Conservation (phyloP, 2,329 filamentous ascomycete genomes). For the Diaporthe destruens region DNA sequence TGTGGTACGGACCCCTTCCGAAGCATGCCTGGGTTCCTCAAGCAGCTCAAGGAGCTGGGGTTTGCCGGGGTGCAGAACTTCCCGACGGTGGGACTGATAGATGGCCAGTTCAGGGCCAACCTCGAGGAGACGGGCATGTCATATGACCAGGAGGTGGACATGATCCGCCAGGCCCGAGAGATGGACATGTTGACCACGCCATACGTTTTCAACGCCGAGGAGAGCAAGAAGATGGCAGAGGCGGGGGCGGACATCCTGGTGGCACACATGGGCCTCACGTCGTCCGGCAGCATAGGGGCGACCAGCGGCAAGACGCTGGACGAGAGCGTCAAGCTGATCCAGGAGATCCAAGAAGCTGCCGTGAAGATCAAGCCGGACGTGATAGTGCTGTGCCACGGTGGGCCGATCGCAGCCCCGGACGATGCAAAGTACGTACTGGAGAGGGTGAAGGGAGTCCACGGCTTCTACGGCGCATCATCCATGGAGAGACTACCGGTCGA, state of each 20-base stretch:
- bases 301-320: conserved; percentile 71
- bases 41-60: conserved; percentile 70
- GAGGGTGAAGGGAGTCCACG: conserved; percentile 73
- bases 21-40: conserved; percentile 70
- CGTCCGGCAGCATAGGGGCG: conserved; percentile 71
- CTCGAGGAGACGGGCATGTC: conserved; percentile 81
- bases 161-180: conserved; percentile 70
- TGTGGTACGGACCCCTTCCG: conserved; percentile 79
- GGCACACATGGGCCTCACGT: conserved; percentile 77
- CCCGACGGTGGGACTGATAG: conserved; percentile 78
- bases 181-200: conserved; percentile 76
- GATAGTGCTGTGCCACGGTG: conserved; percentile 78
- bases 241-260: conserved; percentile 77
- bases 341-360: conserved; percentile 74
- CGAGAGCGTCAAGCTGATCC: conserved; percentile 71
- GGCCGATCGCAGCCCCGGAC: conserved; percentile 73
- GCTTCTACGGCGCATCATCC: conserved; percentile 78
- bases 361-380: conserved; percentile 67
- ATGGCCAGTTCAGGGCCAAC: conserved; percentile 74
- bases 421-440: conserved; percentile 74
- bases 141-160: conserved; percentile 74
- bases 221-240: conserved; percentile 71
- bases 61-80: conserved; percentile 81
- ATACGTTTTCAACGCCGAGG: conserved; percentile 75
- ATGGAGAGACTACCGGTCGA: conserved; percentile 79